Percentiles rank a stretch among this genome's conserved stretches.
Evolutionary conservation across 495 filamentous ascomycete genomes (phyloP).

Genomic region (Astrothelium macrocarpum): DNA sequence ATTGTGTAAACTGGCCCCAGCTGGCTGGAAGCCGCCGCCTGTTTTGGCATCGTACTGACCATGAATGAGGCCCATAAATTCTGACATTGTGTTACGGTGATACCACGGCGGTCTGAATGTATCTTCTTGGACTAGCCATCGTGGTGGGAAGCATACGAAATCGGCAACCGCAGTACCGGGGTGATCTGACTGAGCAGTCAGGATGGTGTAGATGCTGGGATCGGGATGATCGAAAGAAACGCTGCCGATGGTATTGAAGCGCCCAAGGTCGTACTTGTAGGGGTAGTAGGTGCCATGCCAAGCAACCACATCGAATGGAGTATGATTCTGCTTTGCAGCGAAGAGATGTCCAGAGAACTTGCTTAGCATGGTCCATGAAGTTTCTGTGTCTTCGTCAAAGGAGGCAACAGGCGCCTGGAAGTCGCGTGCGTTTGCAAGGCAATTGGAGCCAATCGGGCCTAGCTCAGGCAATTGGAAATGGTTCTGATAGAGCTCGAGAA

Average conservation of each 20-base stretch:
- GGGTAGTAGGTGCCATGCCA: constrained; percentile 78
- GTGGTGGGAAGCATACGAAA: constrained; percentile 75
- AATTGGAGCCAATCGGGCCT: constrained; percentile 79
- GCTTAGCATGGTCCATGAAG: constrained; percentile 51
- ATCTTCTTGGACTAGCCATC: constrained; percentile 68
- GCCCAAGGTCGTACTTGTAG: constrained; percentile 78
- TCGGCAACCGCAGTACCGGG: constrained; percentile 66
- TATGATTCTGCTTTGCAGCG: constrained; percentile 59
- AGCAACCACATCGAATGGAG: constrained; percentile 73
- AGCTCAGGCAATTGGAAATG: constrained; percentile 81
- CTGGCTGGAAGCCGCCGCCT: constrained; percentile 54
- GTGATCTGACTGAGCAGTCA: constrained; percentile 59
- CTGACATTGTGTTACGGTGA: constrained; percentile 77
- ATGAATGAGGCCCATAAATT: constrained; percentile 66
- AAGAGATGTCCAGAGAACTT: constrained; percentile 79
- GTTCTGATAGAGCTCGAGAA: constrained; percentile 76
- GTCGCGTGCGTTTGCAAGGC: constrained; percentile 79
- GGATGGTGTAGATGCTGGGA: constrained; percentile 72
- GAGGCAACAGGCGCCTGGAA: constrained; percentile 75
- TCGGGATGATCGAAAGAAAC: constrained; percentile 74
- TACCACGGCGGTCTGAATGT: constrained; percentile 80
- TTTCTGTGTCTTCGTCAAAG: constrained; percentile 53
- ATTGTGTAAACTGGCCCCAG: constrained; percentile 53
- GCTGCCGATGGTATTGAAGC: constrained; percentile 67
- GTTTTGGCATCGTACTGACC: constrained; percentile 62